phyloP scores from a whole-genome alignment of 164 flowering plant species.

The Taxillus chinensis region DNA sequence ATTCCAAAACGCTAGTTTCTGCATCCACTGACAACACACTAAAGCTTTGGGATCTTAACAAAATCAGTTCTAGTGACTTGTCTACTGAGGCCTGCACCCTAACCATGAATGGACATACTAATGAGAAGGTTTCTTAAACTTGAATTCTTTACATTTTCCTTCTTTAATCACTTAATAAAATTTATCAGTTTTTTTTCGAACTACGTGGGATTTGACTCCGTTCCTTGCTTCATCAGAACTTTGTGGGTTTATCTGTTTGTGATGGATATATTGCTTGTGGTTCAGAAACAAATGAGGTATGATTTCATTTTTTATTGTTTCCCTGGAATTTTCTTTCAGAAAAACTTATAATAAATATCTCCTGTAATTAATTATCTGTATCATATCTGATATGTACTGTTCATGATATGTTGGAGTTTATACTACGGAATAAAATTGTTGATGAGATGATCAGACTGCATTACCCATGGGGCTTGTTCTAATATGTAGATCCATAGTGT shows the following conservation, averaged over 20 bases:
- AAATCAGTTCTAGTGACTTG: conserved; percentile 38
- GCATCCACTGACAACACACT: conserved; percentile 91
- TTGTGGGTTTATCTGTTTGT: conserved; percentile 81
- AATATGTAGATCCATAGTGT: neutral
- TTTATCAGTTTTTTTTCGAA: neutral
- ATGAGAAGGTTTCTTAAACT: conserved; percentile 62
- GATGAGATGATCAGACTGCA: no score
- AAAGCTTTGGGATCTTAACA: conserved; percentile 89
- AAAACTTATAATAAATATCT: no score
- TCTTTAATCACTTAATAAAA: no score
- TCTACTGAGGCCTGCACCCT: conserved; percentile 65
- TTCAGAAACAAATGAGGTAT: conserved; percentile 93
- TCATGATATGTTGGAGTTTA: no score
- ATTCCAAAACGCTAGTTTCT: conserved; percentile 70
- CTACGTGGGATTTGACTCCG: conserved; percentile 4
- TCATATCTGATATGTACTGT: no score
- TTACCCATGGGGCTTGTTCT: no score
- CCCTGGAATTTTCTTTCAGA: neutral
- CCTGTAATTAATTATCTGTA: no score
- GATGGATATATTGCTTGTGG: conserved; percentile 93
- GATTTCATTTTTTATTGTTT: neutral
- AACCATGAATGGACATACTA: conserved; percentile 78
- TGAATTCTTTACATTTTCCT: neutral
- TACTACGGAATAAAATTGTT: no score
- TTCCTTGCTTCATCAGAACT: conserved; percentile 50